These are phyloP conservation scores for Phytophthora boehmeriae DNA, from an alignment of 352 stramenopile genomes.

Conservation along the genomic window DNA sequence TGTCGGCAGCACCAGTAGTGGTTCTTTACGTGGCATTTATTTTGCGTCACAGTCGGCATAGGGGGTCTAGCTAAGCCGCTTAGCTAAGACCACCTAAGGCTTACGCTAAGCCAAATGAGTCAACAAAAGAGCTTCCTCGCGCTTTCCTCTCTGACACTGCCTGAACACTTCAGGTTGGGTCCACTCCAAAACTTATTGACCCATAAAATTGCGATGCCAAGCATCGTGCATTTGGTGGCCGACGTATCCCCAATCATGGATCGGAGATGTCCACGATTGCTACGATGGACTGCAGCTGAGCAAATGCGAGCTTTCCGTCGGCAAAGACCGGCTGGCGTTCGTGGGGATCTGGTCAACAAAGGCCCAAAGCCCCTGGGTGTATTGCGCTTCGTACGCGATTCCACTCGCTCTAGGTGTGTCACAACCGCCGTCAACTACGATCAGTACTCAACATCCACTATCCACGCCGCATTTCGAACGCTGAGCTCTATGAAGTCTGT, in stretches of 20 bases:
- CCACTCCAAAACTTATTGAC: neutral
- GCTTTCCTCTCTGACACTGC: no score
- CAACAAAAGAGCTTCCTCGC: no score
- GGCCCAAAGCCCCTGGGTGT: slow-evolving; percentile 83
- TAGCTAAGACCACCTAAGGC: no score
- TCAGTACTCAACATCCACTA: slow-evolving; percentile 1
- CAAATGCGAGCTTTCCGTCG: slow-evolving; percentile 46
- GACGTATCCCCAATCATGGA: slow-evolving; percentile 37
- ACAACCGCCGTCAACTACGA: slow-evolving; percentile 90
- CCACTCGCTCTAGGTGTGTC: slow-evolving; percentile 65
- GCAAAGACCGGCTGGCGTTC: slow-evolving; percentile 77
- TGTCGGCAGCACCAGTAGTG: no score
- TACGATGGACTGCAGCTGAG: slow-evolving; percentile 81
- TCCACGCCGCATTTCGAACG: neutral
- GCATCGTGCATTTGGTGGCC: slow-evolving; percentile 46
- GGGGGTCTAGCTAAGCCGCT: no score
- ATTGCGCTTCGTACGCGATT: slow-evolving; percentile 74
- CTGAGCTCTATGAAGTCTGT: neutral
- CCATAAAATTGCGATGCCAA: slow-evolving; percentile 21
- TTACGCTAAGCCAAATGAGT: no score
- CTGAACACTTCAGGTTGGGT: neutral
- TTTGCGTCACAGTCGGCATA: no score
- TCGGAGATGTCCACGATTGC: slow-evolving; percentile 94
- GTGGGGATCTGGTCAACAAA: slow-evolving; percentile 95
- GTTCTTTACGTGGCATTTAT: no score